These are phyloP conservation scores for Draba incana DNA, from an alignment of 345 rosid species.

Conservation along the genomic window DNA sequence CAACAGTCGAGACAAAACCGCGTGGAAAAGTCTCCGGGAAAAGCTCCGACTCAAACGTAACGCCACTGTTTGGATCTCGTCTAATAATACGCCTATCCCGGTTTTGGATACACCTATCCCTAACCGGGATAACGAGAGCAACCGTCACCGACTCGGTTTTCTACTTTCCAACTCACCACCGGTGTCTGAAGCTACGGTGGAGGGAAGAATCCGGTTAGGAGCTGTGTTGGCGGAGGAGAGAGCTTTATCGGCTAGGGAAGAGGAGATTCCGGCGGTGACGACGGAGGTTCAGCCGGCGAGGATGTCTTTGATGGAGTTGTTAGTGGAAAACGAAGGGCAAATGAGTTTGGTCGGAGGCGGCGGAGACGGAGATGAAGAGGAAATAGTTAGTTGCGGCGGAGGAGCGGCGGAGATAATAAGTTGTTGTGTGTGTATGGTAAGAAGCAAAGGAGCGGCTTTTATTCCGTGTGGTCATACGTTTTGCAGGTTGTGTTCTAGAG, in stretches of 20 bases:
- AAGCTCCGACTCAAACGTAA: constrained; percentile 72
- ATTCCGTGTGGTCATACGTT: constrained; percentile 97
- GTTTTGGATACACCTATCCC: constrained; percentile 45
- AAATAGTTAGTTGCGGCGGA: constrained; percentile 4
- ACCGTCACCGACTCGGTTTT: constrained; percentile 34
- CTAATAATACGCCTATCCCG: constrained; percentile 48
- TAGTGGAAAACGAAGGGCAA: constrained; percentile 77
- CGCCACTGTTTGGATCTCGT: constrained; percentile 64
- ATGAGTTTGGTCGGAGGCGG: constrained; percentile 39
- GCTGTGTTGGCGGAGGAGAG: constrained; percentile 68
- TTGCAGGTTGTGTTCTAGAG: constrained; percentile 91
- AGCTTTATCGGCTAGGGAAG: constrained; percentile 63
- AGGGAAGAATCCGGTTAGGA: constrained; percentile 43
- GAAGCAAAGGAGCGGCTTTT: constrained; percentile 94
- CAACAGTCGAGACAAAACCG: constrained; percentile 48
- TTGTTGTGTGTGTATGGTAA: constrained; percentile 97
- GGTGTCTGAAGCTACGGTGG: constrained; percentile 26
- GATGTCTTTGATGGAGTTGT: constrained; percentile 92
- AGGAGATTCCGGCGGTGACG: constrained; percentile 28
- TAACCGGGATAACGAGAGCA: constrained; percentile 30
- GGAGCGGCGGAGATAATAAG: constrained; percentile 41
- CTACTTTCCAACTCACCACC: constrained; percentile 44
- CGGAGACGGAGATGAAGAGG: constrained; percentile 26
- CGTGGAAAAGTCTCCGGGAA: constrained; percentile 76
- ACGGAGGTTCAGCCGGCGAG: constrained; percentile 53